Conservation (phyloP, 768 basidiomycete species). For the Mycena vulgaris region DNA sequence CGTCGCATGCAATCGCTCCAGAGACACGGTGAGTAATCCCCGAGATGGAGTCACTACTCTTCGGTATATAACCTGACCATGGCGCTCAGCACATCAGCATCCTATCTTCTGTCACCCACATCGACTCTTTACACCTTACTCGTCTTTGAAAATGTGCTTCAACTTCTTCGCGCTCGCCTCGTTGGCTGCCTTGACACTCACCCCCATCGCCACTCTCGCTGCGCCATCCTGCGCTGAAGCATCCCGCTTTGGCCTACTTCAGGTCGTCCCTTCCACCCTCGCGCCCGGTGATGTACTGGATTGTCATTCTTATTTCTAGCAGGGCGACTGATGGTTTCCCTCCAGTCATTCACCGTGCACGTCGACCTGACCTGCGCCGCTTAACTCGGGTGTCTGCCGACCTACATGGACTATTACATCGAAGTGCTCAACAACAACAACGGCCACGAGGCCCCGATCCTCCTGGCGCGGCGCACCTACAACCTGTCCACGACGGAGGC, state of each 20-base stretch:
- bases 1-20: too few species aligned
- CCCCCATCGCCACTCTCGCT: background rate
- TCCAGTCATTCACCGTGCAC: slow-evolving; percentile 13
- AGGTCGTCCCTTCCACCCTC: background rate
- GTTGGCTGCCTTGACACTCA: background rate
- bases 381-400: slow-evolving; percentile 12
- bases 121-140: background rate
- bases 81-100: background rate
- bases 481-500: background rate
- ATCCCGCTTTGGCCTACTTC: background rate
- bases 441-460: slow-evolving; percentile 16
- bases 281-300: slow-evolving; percentile 5
- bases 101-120: background rate
- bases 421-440: slow-evolving; percentile 22
- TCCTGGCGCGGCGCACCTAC: slow-evolving; percentile 9
- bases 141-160: background rate
- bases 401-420: slow-evolving; percentile 25
- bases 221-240: background rate
- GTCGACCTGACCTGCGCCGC: slow-evolving; percentile 6
- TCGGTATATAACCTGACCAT: too few species aligned
- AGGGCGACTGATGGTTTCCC: background rate
- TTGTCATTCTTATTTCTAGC: background rate
- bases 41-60: too few species aligned
- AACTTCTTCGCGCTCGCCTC: background rate
- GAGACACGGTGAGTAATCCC: too few species aligned